Evolutionary conservation across 768 basidiomycete genomes (phyloP).

Genomic region (Kwoniella shandongensis): DNA sequence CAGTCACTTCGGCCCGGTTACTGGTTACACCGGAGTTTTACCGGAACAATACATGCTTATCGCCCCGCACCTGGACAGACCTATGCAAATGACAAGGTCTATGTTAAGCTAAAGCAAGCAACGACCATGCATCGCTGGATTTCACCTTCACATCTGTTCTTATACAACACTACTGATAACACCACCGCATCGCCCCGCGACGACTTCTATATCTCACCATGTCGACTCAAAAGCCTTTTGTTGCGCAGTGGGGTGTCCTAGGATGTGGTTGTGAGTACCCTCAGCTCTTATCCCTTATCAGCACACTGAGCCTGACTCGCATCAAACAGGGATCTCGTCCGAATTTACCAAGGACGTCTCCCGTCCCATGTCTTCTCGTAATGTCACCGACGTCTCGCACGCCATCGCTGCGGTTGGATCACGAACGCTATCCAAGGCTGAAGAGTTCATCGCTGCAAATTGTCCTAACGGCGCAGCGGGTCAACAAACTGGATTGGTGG

Average conservation of each 20-base stretch:
- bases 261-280: slow-evolving; percentile 38
- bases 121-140: too few relatives aligned
- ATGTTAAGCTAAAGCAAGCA: too few relatives aligned
- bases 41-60: not conserved
- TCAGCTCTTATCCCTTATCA: not conserved
- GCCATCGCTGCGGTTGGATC: slow-evolving; percentile 48
- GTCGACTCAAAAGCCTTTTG: slow-evolving; percentile 23
- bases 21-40: slow-evolving; percentile 1
- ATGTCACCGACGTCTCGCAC: slow-evolving; percentile 44
- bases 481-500: slow-evolving; percentile 33
- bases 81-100: too few relatives aligned
- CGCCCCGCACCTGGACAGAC: too few relatives aligned
- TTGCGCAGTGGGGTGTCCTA: slow-evolving; percentile 43
- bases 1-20: too few relatives aligned
- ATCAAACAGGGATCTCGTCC: slow-evolving; percentile 47
- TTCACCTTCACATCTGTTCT: too few relatives aligned
- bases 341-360: slow-evolving; percentile 42
- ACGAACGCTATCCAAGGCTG: slow-evolving; percentile 37
- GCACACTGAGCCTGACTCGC: too few relatives aligned
- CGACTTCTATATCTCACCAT: not conserved
- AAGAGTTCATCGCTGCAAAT: slow-evolving; percentile 38
- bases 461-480: slow-evolving; percentile 39
- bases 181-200: too few relatives aligned
- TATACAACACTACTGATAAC: too few relatives aligned
- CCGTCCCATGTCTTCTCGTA: slow-evolving; percentile 27